Conservation (phyloP, 352 stramenopile genomes). For the Stramenopiles sp. region DNA sequence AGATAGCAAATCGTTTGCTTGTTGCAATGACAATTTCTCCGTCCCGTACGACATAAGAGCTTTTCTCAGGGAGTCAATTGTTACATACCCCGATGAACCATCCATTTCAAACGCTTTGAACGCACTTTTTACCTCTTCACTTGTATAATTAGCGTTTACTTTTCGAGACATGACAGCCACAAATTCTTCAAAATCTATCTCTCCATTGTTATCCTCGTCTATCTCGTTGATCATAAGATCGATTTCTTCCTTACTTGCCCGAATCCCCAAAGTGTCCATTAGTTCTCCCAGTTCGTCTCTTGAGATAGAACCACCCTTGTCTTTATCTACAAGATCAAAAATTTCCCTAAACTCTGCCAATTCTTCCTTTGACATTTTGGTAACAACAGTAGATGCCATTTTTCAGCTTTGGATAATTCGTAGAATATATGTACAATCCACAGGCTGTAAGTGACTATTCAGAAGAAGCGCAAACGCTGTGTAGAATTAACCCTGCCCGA, state of each 20-base stretch:
- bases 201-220: slow-evolving; percentile 74
- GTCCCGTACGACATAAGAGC: slow-evolving; percentile 63
- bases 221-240: slow-evolving; percentile 85
- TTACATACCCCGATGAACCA: slow-evolving; percentile 28
- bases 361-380: slow-evolving; percentile 52
- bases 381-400: no score
- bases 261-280: slow-evolving; percentile 75
- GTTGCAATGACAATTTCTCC: slow-evolving; percentile 62
- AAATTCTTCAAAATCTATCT: slow-evolving; percentile 82
- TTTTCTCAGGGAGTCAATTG: slow-evolving; percentile 52
- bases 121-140: slow-evolving; percentile 67
- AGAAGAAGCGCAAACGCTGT: no score
- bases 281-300: slow-evolving; percentile 75
- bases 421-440: no score
- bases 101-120: slow-evolving; percentile 41
- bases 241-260: slow-evolving; percentile 47
- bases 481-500: no score
- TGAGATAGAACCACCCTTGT: slow-evolving; percentile 71
- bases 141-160: slow-evolving; percentile 72
- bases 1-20: slow-evolving; percentile 67
- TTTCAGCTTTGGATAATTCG: no score
- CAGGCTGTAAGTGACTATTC: no score
- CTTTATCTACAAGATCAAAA: slow-evolving; percentile 25
- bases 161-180: slow-evolving; percentile 78
- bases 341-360: slow-evolving; percentile 70